These are phyloP conservation scores for Russula sp. DNA, from an alignment of 768 basidiomycete genomes.

Conservation along the genomic window DNA sequence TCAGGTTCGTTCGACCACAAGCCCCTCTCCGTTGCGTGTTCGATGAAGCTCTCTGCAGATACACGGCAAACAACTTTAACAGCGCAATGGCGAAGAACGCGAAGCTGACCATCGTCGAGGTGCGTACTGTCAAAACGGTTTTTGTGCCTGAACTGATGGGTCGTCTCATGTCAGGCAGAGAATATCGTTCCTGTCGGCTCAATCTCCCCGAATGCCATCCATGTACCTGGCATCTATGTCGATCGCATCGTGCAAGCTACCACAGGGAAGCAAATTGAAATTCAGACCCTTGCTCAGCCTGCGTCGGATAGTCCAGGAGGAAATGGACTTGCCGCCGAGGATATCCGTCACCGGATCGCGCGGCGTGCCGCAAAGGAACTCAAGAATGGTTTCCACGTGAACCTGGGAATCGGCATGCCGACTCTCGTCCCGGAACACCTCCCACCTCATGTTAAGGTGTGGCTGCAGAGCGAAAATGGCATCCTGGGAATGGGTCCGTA, in stretches of 20 bases:
- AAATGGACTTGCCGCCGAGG: constrained; percentile 44
- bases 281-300: constrained; percentile 59
- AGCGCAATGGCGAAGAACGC: constrained; percentile 88
- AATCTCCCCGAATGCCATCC: constrained; percentile 77
- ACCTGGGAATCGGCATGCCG: constrained; percentile 89
- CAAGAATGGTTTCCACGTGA: constrained; percentile 83
- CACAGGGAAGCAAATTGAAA: constrained; percentile 73
- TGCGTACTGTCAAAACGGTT: constrained; percentile 29
- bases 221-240: constrained; percentile 82
- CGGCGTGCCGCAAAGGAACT: constrained; percentile 87
- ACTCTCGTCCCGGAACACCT: constrained; percentile 82
- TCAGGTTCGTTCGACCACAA: constrained; percentile 52
- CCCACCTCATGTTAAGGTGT: constrained; percentile 71
- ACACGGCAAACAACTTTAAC: constrained; percentile 84
- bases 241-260: constrained; percentile 84
- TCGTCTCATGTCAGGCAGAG: constrained; percentile 61
- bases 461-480: constrained; percentile 90
- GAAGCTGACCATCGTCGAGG: constrained; percentile 87
- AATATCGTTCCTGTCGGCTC: constrained; percentile 82
- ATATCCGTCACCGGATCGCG: constrained; percentile 71
- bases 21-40: neutral
- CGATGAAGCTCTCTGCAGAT: constrained; percentile 44
- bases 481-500: constrained; percentile 90
- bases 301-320: constrained; percentile 47
- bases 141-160: neutral